phyloP scores from a whole-genome alignment of 768 basidiomycete species.

The Antrodiella citrinella region DNA sequence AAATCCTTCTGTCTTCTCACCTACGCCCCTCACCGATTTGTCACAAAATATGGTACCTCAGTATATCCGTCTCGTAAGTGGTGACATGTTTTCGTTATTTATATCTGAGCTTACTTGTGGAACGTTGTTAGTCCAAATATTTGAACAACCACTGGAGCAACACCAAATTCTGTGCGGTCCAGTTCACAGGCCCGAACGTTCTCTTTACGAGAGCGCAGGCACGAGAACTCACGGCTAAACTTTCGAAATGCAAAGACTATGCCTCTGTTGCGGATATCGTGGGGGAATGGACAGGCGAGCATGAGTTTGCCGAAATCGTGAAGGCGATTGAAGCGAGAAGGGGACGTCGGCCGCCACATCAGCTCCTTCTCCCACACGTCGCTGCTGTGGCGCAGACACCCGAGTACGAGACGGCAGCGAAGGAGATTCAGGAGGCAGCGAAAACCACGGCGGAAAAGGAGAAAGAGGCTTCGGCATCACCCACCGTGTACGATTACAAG shows the following conservation, averaged over 20 bases:
- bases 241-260: slow-evolving; percentile 58
- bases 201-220: slow-evolving; percentile 51
- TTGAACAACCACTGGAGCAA: slow-evolving; percentile 73
- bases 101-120: neutral
- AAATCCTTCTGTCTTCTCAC: slow-evolving; percentile 84
- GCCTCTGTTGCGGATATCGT: slow-evolving; percentile 44
- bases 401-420: neutral
- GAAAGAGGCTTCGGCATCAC: neutral
- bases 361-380: neutral
- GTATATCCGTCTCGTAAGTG: slow-evolving; percentile 63
- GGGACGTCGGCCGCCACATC: slow-evolving; percentile 12
- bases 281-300: slow-evolving; percentile 50
- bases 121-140: slow-evolving; percentile 50
- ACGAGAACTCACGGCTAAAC: slow-evolving; percentile 41
- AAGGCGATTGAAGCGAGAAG: slow-evolving; percentile 39
- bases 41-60: slow-evolving; percentile 61
- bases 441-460: neutral
- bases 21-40: slow-evolving; percentile 57
- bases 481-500: slow-evolving; percentile 1
- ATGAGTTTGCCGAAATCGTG: slow-evolving; percentile 50
- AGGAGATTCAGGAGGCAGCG: neutral
- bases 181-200: slow-evolving; percentile 66
- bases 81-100: neutral
- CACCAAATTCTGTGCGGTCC: slow-evolving; percentile 81
- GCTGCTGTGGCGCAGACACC: neutral